Evolutionary conservation across 345 rosid species (phyloP).

Genomic region (Eucalyptus regnans): DNA sequence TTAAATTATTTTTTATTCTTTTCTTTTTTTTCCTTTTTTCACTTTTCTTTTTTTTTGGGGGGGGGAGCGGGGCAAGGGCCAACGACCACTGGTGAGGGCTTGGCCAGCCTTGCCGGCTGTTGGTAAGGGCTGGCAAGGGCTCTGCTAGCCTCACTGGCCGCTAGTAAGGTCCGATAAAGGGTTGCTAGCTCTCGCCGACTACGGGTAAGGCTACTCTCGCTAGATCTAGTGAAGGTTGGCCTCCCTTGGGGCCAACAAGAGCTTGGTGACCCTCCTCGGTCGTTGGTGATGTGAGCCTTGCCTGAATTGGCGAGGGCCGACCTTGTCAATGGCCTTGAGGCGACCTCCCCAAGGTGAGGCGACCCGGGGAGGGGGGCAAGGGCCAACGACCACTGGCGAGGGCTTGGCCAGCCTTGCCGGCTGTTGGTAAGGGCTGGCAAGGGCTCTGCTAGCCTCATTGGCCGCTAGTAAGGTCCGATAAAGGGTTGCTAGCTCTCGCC

Average conservation of each 20-base stretch:
- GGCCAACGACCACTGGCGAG: fast-evolving
- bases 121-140: too few relatives aligned
- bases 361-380: fast-evolving
- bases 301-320: fast-evolving
- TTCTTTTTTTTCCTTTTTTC: too few relatives aligned
- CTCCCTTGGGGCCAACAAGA: too few relatives aligned
- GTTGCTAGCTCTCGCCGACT: fast-evolving
- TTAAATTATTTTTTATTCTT: too few relatives aligned
- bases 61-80: fast-evolving
- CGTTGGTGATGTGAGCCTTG: too few relatives aligned
- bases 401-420: fast-evolving
- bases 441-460: fast-evolving
- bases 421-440: fast-evolving
- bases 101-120: fast-evolving
- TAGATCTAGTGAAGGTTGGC: too few relatives aligned
- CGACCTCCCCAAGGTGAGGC: too few relatives aligned
- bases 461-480: fast-evolving
- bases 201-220: fast-evolving
- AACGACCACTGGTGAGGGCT: fast-evolving
- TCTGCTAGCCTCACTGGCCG: fast-evolving
- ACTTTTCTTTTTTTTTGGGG: too few relatives aligned
- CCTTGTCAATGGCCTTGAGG: too few relatives aligned
- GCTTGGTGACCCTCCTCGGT: fast-evolving
- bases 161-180: too few relatives aligned
- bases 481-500: fast-evolving